Evolutionary conservation across 768 basidiomycete genomes (phyloP), one percentile per base, ranked within the genome.

Genomic region (Xanthoconium purpureum): DNA sequence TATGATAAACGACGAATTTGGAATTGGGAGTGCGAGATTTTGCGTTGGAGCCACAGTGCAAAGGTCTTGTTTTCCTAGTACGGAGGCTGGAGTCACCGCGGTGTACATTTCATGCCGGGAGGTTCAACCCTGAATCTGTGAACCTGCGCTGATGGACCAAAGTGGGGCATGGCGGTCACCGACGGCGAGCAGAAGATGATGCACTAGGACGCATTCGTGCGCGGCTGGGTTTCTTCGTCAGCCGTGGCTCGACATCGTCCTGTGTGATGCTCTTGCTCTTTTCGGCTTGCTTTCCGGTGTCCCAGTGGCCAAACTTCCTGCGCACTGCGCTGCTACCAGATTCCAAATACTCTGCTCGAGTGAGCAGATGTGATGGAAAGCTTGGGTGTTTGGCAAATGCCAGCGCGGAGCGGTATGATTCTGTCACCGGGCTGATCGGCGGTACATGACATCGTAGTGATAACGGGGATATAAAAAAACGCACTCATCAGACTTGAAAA

Each of bases 291-390:
- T 57, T 67, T 5, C 52, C 60, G 3, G 64, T 63, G 55, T 80
- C 82, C 85, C 84, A 84, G 57, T 84, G 81, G 28, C 71, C 76
- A 72, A 94, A 91, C 66, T 89, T 91, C 55, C 86, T 78, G 60
- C 91, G 81, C 56, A 84, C 84, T 54, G 88, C 87, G 56, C 77
- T 81, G 61, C 84, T 88, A 36, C 94, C 94, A 57, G 80, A 80
- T 73, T 98, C 94, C 47, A 83, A 75, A 72, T 96, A 98, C 69
- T 98, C 94, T 47, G 82, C 83, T 43, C 88, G 77, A 5, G 91
- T 91, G 58, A 93, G 83, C 32, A 83, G 78, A 18, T 75, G 73
- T 33, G 76, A 71, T 1, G 74, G 50, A 61, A 88, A 87, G 39
- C 76, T 75, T 28, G 83, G 73, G 18, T 75, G 74, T 50, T 71